phyloP scores from a whole-genome alignment of 208 protist genomes.

The Trichomonas gallinae region DNA sequence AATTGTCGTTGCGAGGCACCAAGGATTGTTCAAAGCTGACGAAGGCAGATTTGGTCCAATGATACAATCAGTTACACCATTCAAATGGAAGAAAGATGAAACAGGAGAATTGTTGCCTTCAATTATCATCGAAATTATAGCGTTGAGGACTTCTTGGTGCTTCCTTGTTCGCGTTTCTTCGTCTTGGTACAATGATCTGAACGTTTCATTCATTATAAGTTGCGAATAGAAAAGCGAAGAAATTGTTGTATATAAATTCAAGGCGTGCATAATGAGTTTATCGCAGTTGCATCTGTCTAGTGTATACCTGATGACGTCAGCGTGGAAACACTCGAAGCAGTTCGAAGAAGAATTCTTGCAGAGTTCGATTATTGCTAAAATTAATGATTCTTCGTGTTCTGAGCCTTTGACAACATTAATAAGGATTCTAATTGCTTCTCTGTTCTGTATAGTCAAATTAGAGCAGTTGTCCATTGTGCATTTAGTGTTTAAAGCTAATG shows the following conservation, averaged over 20 bases:
- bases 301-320: background rate
- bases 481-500: background rate
- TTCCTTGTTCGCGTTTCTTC: background rate
- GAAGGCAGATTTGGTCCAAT: background rate
- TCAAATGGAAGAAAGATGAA: background rate
- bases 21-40: background rate
- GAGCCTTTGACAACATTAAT: background rate
- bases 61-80: background rate
- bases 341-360: background rate
- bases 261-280: background rate
- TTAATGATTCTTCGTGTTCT: background rate
- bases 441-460: background rate
- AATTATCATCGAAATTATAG: background rate
- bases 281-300: background rate
- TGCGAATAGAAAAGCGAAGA: background rate
- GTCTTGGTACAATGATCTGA: background rate
- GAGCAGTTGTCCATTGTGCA: background rate
- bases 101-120: background rate
- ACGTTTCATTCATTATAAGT: background rate
- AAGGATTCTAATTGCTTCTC: background rate
- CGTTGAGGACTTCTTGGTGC: background rate
- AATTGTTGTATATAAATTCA: background rate
- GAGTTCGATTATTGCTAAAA: background rate
- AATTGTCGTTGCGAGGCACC: background rate
- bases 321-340: background rate